Conservation (phyloP, 148 eudicot genomes). For the Euryodendron excelsum region DNA sequence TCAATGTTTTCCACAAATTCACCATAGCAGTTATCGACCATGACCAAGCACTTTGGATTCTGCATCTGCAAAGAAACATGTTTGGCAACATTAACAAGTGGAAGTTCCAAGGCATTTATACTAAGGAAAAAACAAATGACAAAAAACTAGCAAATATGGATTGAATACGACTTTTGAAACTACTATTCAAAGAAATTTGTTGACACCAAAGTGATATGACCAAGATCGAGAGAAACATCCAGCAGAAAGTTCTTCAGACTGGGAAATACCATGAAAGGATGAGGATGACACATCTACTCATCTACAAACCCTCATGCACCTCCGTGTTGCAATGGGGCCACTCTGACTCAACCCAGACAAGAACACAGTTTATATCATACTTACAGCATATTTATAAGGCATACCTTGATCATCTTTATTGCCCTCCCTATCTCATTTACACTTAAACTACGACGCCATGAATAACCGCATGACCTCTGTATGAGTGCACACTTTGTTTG, state of each 20-base stretch:
- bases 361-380: not conserved
- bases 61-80: conserved; percentile 51
- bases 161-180: not conserved
- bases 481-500: conserved; percentile 91
- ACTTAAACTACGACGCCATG: conserved; percentile 94
- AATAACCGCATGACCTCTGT: conserved; percentile 97
- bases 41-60: conserved; percentile 78
- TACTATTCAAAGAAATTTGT: too few relatives aligned
- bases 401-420: conserved; percentile 78
- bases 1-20: conserved; percentile 82
- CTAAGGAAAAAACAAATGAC: conserved; percentile 2
- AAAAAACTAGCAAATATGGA: not conserved
- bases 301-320: not conserved
- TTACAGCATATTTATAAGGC: not conserved
- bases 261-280: not conserved
- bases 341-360: not conserved
- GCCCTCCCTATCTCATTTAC: conserved; percentile 83
- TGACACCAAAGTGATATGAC: not conserved
- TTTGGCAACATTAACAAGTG: not conserved
- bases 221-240: not conserved
- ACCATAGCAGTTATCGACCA: conserved; percentile 99
- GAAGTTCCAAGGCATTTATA: conserved; percentile 1
- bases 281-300: not conserved
- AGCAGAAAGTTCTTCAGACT: too few relatives aligned
- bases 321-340: not conserved